Evolutionary conservation across 2,329 filamentous ascomycete species (phyloP).

Genomic region (Fusarium coffeatum): DNA sequence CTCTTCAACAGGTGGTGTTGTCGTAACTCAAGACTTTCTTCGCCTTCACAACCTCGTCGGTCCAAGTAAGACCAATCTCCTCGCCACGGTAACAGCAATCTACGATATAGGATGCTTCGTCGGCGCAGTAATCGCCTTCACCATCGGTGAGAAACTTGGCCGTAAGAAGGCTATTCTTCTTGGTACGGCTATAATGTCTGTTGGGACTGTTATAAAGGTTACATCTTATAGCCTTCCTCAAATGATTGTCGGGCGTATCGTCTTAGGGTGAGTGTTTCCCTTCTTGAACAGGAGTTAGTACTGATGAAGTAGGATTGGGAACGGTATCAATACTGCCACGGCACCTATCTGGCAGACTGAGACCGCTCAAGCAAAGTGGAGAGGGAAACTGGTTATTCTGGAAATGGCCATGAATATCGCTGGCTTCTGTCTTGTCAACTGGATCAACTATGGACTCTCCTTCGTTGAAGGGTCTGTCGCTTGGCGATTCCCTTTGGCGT

Average conservation of each 20-base stretch:
- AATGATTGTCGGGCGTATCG: slow-evolving; percentile 26
- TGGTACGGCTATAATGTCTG: slow-evolving; percentile 22
- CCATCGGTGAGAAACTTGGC: slow-evolving; percentile 17
- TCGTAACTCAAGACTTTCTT: slow-evolving; percentile 27
- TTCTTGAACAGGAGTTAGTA: accelerated
- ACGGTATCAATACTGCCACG: slow-evolving; percentile 49
- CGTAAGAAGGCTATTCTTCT: slow-evolving; percentile 27
- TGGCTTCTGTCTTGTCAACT: slow-evolving; percentile 45
- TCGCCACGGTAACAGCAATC: slow-evolving; percentile 28
- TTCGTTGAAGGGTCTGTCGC: slow-evolving; percentile 48
- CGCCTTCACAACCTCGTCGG: slow-evolving; percentile 24
- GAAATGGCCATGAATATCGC: slow-evolving; percentile 31
- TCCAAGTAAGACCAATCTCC: slow-evolving; percentile 22
- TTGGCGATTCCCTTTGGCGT: slow-evolving; percentile 59
- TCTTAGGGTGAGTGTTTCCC: slow-evolving; percentile 9
- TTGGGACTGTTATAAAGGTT: slow-evolving; percentile 26
- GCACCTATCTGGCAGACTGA: slow-evolving; percentile 31
- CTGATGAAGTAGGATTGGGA: slow-evolving; percentile 2
- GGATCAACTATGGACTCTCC: slow-evolving; percentile 55
- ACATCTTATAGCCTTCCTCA: slow-evolving; percentile 27
- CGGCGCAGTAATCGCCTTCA: slow-evolving; percentile 21
- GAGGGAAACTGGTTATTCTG: slow-evolving; percentile 21
- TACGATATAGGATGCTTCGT: slow-evolving; percentile 32
- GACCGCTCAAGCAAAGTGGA: slow-evolving; percentile 15
- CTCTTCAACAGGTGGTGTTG: slow-evolving; percentile 12